Base-by-base conservation (phyloP, 1,284 basidiomycete genomes). In the Fistulinella cinereoalba region DNA sequence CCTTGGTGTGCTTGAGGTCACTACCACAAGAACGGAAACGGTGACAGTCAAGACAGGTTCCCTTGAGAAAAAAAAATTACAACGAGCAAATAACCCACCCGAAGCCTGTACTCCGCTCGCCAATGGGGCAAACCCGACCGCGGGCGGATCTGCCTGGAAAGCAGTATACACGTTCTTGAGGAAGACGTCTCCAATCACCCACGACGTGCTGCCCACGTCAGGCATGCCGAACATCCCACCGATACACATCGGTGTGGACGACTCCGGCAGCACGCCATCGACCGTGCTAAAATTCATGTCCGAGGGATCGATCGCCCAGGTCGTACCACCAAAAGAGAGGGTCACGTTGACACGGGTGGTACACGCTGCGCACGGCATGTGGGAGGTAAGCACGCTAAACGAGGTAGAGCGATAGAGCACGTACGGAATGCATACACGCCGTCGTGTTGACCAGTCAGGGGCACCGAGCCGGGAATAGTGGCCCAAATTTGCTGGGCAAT, bases 241-340 rank as follows among this genome's bases (percentile, higher is more conserved):
- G 9, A 84, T 64, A 59, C 85, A 88, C 51, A 58, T 44, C 12
- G 37, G 41, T 15, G 12, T 6, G 1, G 48, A 49, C 3, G 18
- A 8, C 3, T 34, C 18, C 4, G 33, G 11, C 9, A 12, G 8
- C 18, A 63, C 65, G 33, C 44, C 3, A 1, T 58, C 47, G 3
- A 57, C 55, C 11, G 73, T 37, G 9, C 88, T 88, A n/a, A 92
- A 67, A 66, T 88, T 93, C 79, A 95, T 86, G 65, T 92, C 88
- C 1, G 64, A 61, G 0, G 78, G 31, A 55, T 71, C 76, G 56
- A 96, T 83, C 4, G 77, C 62, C 83, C 88, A 95, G 1, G 70
- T 58, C 45, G 79, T 75, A 9, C 88, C 86, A 23, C 88, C 88
- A 57, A 93, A 93, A 0, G 80, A 79, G 12, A 95, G 53, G 3